phyloP scores from a whole-genome alignment of 2,329 filamentous ascomycete species.

The Calonectria hawksworthii region DNA sequence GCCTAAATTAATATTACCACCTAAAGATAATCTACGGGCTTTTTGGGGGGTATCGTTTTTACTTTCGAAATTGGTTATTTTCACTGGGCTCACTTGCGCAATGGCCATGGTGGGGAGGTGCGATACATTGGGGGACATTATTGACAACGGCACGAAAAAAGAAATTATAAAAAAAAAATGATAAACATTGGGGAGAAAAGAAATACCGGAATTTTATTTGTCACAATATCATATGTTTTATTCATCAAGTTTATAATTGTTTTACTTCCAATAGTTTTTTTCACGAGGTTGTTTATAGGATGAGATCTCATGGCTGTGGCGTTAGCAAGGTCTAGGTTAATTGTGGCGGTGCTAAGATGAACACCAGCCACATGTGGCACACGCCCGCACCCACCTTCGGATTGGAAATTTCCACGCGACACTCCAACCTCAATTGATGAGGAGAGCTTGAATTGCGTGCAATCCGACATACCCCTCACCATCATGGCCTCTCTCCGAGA shows the following conservation, averaged over 20 bases:
- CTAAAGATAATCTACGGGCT: too few relatives aligned
- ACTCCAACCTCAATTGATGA: conserved; percentile 37
- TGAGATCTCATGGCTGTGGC: neutral
- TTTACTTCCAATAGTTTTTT: neutral
- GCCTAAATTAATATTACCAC: too few relatives aligned
- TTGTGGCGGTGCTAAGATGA: neutral
- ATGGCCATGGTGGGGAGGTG: too few relatives aligned
- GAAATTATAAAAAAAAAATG: neutral
- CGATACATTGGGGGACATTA: neutral
- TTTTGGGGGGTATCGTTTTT: too few relatives aligned
- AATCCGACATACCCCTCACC: conserved; percentile 25
- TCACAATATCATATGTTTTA: neutral
- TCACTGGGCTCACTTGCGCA: too few relatives aligned
- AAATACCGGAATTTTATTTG: neutral
- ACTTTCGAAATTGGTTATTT: too few relatives aligned
- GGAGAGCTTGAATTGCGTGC: conserved; percentile 33
- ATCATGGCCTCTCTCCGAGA: conserved; percentile 60
- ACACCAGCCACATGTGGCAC: conserved; percentile 40
- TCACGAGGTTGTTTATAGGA: neutral
- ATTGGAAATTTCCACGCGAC: conserved; percentile 52
- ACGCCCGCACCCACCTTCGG: conserved; percentile 34
- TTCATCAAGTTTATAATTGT: neutral
- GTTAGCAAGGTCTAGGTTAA: neutral
- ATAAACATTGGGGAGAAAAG: too few relatives aligned
- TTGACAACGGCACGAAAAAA: neutral